These are phyloP conservation scores for Tillandsia leiboldiana DNA, from an alignment of 176 grass and related monocot genomes.

Conservation along the genomic window DNA sequence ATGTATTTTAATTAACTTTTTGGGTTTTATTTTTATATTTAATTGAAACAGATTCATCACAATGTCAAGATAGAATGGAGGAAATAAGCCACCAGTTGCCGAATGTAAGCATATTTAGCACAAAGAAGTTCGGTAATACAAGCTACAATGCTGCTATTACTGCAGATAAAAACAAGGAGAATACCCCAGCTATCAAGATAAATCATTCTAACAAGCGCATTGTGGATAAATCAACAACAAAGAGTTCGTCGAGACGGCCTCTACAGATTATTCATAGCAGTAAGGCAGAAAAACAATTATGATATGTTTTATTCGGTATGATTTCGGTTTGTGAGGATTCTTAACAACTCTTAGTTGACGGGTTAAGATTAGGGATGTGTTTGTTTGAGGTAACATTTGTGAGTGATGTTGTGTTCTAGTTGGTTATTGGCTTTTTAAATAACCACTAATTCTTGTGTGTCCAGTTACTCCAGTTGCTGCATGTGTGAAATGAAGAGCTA, in stretches of 20 bases:
- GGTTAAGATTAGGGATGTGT: not conserved
- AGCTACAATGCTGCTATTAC: not conserved
- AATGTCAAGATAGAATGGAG: not conserved
- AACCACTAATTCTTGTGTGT: not conserved
- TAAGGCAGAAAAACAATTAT: not conserved
- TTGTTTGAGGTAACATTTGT: not conserved
- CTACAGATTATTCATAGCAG: not conserved
- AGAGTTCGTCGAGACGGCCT: not conserved
- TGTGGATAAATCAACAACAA: not conserved
- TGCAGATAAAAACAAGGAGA: not conserved
- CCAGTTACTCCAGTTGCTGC: not conserved
- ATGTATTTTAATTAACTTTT: not conserved
- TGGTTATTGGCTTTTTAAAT: not conserved
- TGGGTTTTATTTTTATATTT: not conserved
- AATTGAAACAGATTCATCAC: not conserved
- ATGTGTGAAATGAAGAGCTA: not conserved
- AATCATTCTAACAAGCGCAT: not conserved
- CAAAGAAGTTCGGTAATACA: not conserved
- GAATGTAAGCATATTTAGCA: not conserved
- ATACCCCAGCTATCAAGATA: constrained; percentile 2
- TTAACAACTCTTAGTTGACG: not conserved
- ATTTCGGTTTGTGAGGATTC: not conserved
- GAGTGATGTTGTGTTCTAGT: not conserved
- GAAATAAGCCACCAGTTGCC: not conserved
- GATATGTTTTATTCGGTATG: not conserved